Conservation (phyloP, 2,329 filamentous ascomycete genomes). For the Polychaeton citri region DNA sequence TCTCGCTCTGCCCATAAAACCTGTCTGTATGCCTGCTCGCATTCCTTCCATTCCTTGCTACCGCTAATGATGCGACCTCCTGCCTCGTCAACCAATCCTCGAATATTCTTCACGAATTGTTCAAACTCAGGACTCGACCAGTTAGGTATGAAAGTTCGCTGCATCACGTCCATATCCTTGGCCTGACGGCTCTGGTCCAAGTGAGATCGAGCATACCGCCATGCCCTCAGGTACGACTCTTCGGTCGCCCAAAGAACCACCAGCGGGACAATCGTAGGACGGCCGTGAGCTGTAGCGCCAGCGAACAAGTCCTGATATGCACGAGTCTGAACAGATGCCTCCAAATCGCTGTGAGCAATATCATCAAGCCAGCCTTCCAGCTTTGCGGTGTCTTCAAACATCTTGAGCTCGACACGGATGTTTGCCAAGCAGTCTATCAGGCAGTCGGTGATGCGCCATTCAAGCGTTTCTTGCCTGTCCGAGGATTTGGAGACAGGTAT, state of each 20-base stretch:
- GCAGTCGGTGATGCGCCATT: constrained; percentile 46
- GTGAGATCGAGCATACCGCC: constrained; percentile 30
- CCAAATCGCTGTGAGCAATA: constrained; percentile 27
- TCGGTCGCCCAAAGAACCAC: constrained; percentile 65
- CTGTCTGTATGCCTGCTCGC: constrained; percentile 35
- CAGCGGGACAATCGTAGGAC: constrained; percentile 50
- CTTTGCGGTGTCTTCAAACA: constrained; percentile 52
- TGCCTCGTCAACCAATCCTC: constrained; percentile 33
- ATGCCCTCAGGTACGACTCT: constrained; percentile 37
- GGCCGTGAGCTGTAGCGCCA: constrained; percentile 36
- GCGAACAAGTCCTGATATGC: constrained; percentile 47
- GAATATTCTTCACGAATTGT: constrained; percentile 34
- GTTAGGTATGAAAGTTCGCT: constrained; percentile 36
- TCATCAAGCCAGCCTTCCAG: constrained; percentile 28
- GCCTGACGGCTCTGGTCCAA: constrained; percentile 7
- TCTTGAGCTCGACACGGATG: constrained; percentile 50
- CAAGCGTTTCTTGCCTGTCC: constrained; percentile 31
- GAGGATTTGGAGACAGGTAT: constrained; percentile 39
- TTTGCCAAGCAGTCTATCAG: constrained; percentile 52
- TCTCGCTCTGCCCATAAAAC: constrained; percentile 34
- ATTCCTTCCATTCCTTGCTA: constrained; percentile 34
- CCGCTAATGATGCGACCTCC: constrained; percentile 25
- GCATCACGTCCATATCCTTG: constrained; percentile 31
- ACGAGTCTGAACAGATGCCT: constrained; percentile 14
- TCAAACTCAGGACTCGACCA: constrained; percentile 36